Evolutionary conservation across 805 yeast genomes (phyloP).

Genomic region (Candida nitratophila): DNA sequence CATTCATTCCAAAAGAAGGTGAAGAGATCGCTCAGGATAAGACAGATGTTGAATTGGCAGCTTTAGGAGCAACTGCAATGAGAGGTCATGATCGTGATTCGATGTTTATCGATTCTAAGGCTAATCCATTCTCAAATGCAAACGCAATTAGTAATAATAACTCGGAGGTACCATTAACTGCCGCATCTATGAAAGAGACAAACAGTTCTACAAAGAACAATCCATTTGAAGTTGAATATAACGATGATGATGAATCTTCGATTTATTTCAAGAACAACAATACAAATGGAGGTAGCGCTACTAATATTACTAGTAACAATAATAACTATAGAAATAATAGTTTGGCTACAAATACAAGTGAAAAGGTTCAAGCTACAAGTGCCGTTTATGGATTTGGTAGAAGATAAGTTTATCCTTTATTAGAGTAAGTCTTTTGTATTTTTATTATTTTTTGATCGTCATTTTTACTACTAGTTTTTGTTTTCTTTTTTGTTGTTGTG

Average conservation of each 20-base stretch:
- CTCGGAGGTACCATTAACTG: no score
- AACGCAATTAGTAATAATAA: no score
- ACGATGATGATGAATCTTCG: slow-evolving; percentile 10
- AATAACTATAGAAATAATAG: neutral
- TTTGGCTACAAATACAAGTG: neutral
- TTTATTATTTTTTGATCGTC: no score
- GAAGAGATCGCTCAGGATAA: slow-evolving; percentile 24
- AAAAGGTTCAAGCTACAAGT: neutral
- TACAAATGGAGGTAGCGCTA: slow-evolving; percentile 2
- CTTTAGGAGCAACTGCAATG: slow-evolving; percentile 65
- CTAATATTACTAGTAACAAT: neutral
- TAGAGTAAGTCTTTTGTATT: neutral
- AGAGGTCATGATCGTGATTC: slow-evolving; percentile 45
- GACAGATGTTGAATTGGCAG: slow-evolving; percentile 59
- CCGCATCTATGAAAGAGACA: slow-evolving; percentile 19
- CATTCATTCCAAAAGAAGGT: slow-evolving; percentile 70
- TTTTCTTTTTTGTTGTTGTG: no score
- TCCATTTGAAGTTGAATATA: slow-evolving; percentile 9
- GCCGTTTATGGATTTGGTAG: slow-evolving; percentile 1
- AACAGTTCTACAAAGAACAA: slow-evolving; percentile 8
- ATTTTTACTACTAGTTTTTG: no score
- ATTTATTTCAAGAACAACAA: slow-evolving; percentile 6
- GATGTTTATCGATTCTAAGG: slow-evolving; percentile 24
- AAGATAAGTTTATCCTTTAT: neutral
- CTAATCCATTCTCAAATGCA: slow-evolving; percentile 6